Conservation (phyloP, 805 yeast genomes). For the Myxozyma lipomycoides region DNA sequence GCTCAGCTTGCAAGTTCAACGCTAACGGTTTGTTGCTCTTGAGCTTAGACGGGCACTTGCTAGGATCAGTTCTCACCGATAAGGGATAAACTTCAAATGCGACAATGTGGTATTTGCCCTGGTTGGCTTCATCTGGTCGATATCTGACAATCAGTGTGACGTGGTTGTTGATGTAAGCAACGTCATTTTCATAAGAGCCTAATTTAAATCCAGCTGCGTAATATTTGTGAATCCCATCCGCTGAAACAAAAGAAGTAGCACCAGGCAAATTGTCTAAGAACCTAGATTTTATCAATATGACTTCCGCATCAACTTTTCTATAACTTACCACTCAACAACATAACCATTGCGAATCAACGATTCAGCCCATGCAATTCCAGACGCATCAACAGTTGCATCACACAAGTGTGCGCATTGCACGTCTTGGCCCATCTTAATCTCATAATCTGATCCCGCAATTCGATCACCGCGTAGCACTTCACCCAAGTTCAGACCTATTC, state of each 20-base stretch:
- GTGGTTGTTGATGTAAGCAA: slow-evolving; percentile 69
- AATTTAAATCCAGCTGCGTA: slow-evolving; percentile 85
- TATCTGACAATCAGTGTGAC: slow-evolving; percentile 75
- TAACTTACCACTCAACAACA: slow-evolving; percentile 64
- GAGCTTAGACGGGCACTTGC: slow-evolving; percentile 70
- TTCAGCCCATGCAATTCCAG: slow-evolving; percentile 53
- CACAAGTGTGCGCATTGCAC: slow-evolving; percentile 64
- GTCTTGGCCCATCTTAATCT: slow-evolving; percentile 61
- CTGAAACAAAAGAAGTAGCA: slow-evolving; percentile 72
- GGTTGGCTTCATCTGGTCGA: slow-evolving; percentile 42
- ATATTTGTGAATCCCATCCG: slow-evolving; percentile 57
- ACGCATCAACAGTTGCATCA: slow-evolving; percentile 54
- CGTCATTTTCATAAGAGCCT: slow-evolving; percentile 59
- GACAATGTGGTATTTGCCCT: slow-evolving; percentile 49
- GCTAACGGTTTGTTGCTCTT: slow-evolving; percentile 56
- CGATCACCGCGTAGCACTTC: slow-evolving; percentile 80
- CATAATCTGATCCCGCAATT: slow-evolving; percentile 68
- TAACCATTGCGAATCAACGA: slow-evolving; percentile 62
- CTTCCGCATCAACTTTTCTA: not conserved
- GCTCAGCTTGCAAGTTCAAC: slow-evolving; percentile 43
- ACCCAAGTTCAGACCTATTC: slow-evolving; percentile 63
- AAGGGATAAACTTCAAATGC: slow-evolving; percentile 89
- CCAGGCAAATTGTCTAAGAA: slow-evolving; percentile 78
- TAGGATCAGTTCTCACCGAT: slow-evolving; percentile 42
- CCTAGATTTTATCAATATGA: slow-evolving; percentile 8